These are phyloP conservation scores for Fomitopsis palustris DNA, from an alignment of 1,284 basidiomycete genomes.

Conservation along the genomic window DNA sequence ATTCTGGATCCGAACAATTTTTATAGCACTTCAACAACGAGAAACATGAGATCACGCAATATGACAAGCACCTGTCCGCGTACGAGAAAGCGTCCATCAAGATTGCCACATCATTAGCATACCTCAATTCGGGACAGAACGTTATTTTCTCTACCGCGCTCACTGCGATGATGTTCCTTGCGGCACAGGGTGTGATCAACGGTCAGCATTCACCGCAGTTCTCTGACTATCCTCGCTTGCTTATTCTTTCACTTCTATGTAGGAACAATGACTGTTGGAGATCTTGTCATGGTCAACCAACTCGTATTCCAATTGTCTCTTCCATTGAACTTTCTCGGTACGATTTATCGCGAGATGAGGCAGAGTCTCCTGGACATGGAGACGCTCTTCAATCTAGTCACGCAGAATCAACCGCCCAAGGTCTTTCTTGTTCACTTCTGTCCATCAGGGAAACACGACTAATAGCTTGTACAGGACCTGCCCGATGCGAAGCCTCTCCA, in stretches of 20 bases:
- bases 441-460: neutral
- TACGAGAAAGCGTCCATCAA: slow-evolving; percentile 94
- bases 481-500: slow-evolving; percentile 65
- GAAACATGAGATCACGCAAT: slow-evolving; percentile 85
- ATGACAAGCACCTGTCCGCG: slow-evolving; percentile 83
- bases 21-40: slow-evolving; percentile 95
- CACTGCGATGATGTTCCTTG: slow-evolving; percentile 95
- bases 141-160: slow-evolving; percentile 92
- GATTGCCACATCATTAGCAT: slow-evolving; percentile 92
- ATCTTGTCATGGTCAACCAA: slow-evolving; percentile 98
- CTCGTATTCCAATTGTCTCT: slow-evolving; percentile 97
- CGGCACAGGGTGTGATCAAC: slow-evolving; percentile 90
- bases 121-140: slow-evolving; percentile 95
- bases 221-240: neutral
- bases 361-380: slow-evolving; percentile 98
- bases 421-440: slow-evolving; percentile 33
- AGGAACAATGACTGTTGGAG: slow-evolving; percentile 98
- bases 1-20: neutral
- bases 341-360: slow-evolving; percentile 94
- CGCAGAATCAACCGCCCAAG: slow-evolving; percentile 72
- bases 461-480: slow-evolving; percentile 50
- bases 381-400: slow-evolving; percentile 88
- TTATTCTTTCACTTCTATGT: neutral
- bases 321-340: slow-evolving; percentile 95
- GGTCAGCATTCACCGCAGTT: slow-evolving; percentile 43